Evolutionary conservation across 2,329 filamentous ascomycete species (phyloP), one percentile per base, ranked within the genome.

Genomic region (Bipolaris victoriae): DNA sequence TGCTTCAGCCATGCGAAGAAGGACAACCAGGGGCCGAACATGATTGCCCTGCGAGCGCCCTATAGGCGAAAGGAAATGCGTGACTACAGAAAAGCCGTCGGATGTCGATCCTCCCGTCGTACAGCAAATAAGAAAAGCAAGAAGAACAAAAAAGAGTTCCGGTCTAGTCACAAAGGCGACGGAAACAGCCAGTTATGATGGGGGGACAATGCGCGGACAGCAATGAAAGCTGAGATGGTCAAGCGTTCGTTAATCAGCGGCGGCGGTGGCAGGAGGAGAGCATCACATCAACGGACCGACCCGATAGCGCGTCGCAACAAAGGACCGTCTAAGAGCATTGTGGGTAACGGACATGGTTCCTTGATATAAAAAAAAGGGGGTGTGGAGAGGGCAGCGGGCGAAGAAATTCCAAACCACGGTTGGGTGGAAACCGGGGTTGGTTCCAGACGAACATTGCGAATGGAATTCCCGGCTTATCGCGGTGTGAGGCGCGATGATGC

Each of bases 21-120:
- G 29, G 64, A 58, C 22, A 77, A 61, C 67, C 72, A 69, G 36
- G 70, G 70, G 20, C 64, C 61, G 55, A 74, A 73, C 73, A 76
- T 75, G 49, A 46, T 49, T 62, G 37, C 58, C 54, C 22, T 44
- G 41, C 10, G 41, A 40, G 5, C 22, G 57, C 49, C 39, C 16
- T 47, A n/a, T 20, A 35, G 22, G 49, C 49, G 29, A 22, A 15
- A 44, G 29, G 18, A 37, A 52, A 41, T 9, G 10, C 29, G 29
- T 31, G 29, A 31, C 29, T 31, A 31, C 11, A 18, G 20, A 22
- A 15, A n/a, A 26, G 13, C 15, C 37, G 16, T 31, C 29, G 29
- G 29, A 9, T 31, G 29, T 31, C 10, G 29, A 31, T 31, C 3
- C 10, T 31, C 29, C 29, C 29, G 29, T 31, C 10, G 29, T 13